A percentile compares a stretch with the other conserved stretches of the same genome.
These are phyloP conservation scores for Saccharum spontaneum DNA, from an alignment of 176 grass and related monocot genomes.

Conservation along the genomic window DNA sequence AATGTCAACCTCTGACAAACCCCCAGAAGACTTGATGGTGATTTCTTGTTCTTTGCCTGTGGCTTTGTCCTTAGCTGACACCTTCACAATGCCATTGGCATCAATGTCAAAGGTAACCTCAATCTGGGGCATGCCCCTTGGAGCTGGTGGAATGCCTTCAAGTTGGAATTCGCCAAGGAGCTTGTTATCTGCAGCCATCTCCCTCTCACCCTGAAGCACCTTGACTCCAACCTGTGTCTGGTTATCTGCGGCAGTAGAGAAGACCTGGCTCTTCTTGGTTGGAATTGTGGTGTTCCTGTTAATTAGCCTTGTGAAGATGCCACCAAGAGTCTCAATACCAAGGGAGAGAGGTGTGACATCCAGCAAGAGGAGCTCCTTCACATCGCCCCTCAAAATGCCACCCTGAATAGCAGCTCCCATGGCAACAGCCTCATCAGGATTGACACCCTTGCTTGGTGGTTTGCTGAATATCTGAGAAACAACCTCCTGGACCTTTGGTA, in stretches of 20 bases:
- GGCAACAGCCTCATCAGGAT: constrained; percentile 97
- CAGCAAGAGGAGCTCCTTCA: constrained; percentile 96
- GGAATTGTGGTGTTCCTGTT: constrained; percentile 96
- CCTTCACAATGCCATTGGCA: constrained; percentile 96
- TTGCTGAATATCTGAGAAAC: constrained; percentile 92
- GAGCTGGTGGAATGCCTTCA: constrained; percentile 87
- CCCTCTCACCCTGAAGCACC: constrained; percentile 98
- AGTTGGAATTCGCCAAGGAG: constrained; percentile 96
- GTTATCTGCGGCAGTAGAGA: constrained; percentile 92
- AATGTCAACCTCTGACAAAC: constrained; percentile 84
- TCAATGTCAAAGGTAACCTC: constrained; percentile 95
- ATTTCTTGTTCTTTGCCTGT: constrained; percentile 93
- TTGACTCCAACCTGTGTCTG: constrained; percentile 86
- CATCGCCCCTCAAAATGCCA: constrained; percentile 95
- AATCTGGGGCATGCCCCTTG: constrained; percentile 88
- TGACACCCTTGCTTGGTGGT: constrained; percentile 91
- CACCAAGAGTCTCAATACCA: constrained; percentile 93
- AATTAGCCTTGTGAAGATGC: constrained; percentile 96
- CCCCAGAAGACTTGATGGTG: constrained; percentile 94
- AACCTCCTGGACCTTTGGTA: constrained; percentile 90
- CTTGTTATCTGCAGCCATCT: constrained; percentile 94
- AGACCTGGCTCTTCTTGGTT: constrained; percentile 94
- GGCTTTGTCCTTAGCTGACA: constrained; percentile 87
- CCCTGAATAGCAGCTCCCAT: constrained; percentile 93
- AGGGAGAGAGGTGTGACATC: constrained; percentile 97